Conservation (phyloP, 352 stramenopile genomes). For the Globisporangium uncinulatum region DNA sequence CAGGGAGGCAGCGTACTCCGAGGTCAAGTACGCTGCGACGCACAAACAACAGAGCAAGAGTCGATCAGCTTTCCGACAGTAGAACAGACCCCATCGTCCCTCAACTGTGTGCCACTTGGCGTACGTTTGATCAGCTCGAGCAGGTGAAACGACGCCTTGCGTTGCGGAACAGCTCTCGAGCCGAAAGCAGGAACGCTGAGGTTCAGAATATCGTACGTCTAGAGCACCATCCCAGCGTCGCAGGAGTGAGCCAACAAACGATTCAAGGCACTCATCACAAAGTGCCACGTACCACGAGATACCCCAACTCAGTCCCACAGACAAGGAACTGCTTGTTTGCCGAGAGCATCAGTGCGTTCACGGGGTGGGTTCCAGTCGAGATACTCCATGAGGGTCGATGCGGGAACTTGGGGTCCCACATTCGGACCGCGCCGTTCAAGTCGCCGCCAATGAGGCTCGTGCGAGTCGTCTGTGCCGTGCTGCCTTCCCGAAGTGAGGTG, state of each 20-base stretch:
- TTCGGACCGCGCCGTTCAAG: slow-evolving; percentile 51
- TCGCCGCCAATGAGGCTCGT: slow-evolving; percentile 49
- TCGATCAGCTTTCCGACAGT: too few relatives aligned
- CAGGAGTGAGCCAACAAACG: neutral
- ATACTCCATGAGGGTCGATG: slow-evolving; percentile 50
- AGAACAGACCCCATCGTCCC: too few relatives aligned
- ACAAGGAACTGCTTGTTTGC: slow-evolving; percentile 41
- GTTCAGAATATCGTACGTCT: slow-evolving; percentile 66
- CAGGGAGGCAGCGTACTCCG: slow-evolving; percentile 12
- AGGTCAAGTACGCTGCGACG: slow-evolving; percentile 13
- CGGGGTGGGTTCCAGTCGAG: slow-evolving; percentile 33
- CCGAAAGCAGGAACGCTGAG: slow-evolving; percentile 60
- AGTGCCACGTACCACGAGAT: slow-evolving; percentile 37
- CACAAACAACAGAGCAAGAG: too few relatives aligned
- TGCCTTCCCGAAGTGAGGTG: neutral
- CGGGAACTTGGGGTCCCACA: slow-evolving; percentile 61
- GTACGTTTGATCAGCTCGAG: slow-evolving; percentile 49
- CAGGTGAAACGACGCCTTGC: slow-evolving; percentile 32
- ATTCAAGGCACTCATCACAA: neutral
- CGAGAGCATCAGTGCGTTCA: slow-evolving; percentile 47
- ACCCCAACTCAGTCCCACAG: slow-evolving; percentile 51
- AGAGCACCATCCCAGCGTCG: neutral
- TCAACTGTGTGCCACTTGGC: neutral
- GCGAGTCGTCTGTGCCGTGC: slow-evolving; percentile 7
- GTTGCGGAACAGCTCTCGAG: slow-evolving; percentile 51